Base-by-base conservation (phyloP, 2,329 filamentous ascomycete genomes). In the Aspergillus tubingensis region DNA sequence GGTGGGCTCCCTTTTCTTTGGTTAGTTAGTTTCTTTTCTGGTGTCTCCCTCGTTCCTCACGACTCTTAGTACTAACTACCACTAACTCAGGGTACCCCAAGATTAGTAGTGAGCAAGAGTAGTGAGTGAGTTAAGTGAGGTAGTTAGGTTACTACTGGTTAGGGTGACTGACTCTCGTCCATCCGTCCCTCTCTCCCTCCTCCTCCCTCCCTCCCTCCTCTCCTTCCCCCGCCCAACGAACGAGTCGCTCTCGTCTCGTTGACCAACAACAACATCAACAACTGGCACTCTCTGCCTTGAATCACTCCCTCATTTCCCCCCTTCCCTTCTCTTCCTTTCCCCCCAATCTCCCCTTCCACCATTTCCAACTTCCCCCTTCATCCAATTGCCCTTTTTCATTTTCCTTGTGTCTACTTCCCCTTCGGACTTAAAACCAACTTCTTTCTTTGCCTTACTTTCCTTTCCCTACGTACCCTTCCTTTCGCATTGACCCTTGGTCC, bases 211-310 rank as follows among this genome's bases (percentile, higher is more conserved):
- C 32, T 67, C 52, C 70, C 66, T 67, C 67, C 68, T 65, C 58
- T 68, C 27, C 60, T 69, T 67, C 69, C 69, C 70, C 71, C 72
- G 72, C 72, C 72, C 72, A 68, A 72, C 68, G 69, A 68, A 68
- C 68, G 69, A 73, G 70, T 70, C 68, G 65, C 51, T 59, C 57
- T 60, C 64, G 63, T 66, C 65, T 70, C 62, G 61, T 84, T 84
- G 71, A 81, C 83, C 50, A 83, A 44, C 41, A 44, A 44, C 41
- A 44, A 44, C 41, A 44, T 19, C 41, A 44, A 44, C 41, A 44
- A 80, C 65, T 83, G 57, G 54, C 82, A 17, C 52, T 54, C 52
- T 30, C 53, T 55, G 53, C 53, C 53, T 55, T 32, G 43, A 55
- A 44, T 66, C 64, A 63, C 62, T 62, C 53, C 13, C 57, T 58